These are phyloP conservation scores for Iris pallida DNA, from an alignment of 116 monocot species.

Conservation along the genomic window DNA sequence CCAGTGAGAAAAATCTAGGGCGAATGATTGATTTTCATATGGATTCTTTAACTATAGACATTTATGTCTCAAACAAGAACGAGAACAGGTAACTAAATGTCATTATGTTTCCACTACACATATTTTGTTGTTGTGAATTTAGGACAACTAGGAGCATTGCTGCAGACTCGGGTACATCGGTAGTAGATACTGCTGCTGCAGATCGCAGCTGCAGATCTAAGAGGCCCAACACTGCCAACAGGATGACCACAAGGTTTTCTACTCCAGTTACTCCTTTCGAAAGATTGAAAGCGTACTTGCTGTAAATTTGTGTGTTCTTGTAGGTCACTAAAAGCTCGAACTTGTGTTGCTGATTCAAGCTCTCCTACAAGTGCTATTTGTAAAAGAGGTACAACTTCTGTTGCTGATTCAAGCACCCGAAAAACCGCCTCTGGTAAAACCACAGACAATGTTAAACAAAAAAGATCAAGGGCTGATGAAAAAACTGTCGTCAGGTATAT, in stretches of 20 bases:
- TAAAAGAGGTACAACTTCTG: neutral
- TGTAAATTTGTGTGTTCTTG: too few relatives aligned
- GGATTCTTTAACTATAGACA: slow-evolving; percentile 58
- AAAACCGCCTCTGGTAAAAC: slow-evolving; percentile 1
- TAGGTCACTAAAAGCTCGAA: neutral
- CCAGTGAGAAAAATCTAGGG: slow-evolving; percentile 74
- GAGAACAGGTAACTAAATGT: slow-evolving; percentile 22
- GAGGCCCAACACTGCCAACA: slow-evolving; percentile 8
- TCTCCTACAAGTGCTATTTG: neutral
- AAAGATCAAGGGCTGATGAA: neutral
- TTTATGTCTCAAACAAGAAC: slow-evolving; percentile 40
- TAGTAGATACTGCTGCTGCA: slow-evolving; percentile 13
- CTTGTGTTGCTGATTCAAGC: slow-evolving; percentile 9
- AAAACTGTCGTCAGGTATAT: slow-evolving; percentile 9
- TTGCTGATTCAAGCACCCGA: slow-evolving; percentile 8
- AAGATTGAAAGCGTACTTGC: too few relatives aligned
- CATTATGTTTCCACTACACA: neutral
- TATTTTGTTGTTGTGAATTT: slow-evolving; percentile 3
- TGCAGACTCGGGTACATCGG: slow-evolving; percentile 20
- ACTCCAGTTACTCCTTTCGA: too few relatives aligned
- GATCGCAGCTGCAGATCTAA: neutral
- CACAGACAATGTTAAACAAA: slow-evolving; percentile 5
- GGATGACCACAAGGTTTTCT: neutral
- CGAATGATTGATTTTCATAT: slow-evolving; percentile 79
- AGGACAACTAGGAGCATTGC: slow-evolving; percentile 32